These are phyloP conservation scores for Phytophthora europaea DNA, from an alignment of 352 stramenopile species.

Conservation along the genomic window DNA sequence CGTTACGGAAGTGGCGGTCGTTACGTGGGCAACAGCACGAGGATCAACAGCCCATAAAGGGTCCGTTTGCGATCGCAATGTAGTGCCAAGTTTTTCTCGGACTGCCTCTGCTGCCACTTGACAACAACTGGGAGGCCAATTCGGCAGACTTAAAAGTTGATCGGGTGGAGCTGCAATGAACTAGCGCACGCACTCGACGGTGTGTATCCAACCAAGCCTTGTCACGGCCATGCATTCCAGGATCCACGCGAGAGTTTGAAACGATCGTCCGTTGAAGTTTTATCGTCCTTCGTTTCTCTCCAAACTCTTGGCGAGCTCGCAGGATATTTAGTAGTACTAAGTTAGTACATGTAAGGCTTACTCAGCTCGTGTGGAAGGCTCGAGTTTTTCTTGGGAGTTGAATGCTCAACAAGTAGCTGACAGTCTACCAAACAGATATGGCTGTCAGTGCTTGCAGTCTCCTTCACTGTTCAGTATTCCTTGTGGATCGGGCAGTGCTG, in stretches of 20 bases:
- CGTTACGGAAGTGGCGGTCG: conserved; percentile 15
- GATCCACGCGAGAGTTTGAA: background rate
- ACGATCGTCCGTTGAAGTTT: background rate
- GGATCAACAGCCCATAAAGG: background rate
- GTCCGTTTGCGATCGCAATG: background rate
- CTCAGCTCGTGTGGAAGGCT: background rate
- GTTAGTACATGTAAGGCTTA: too few species aligned
- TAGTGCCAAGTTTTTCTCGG: background rate
- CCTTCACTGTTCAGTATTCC: background rate
- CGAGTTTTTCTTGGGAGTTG: background rate
- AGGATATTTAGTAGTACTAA: background rate
- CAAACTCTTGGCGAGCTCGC: background rate
- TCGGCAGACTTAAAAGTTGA: background rate
- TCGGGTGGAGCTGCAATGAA: background rate
- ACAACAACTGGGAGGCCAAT: too few species aligned
- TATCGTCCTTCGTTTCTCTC: background rate
- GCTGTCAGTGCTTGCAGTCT: background rate
- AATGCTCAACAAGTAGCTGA: background rate
- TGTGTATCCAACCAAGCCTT: background rate
- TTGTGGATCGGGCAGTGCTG: background rate
- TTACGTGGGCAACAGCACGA: background rate
- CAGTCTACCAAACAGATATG: background rate
- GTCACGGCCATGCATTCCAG: background rate
- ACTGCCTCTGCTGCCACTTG: background rate
- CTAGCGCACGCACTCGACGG: background rate